phyloP scores from a whole-genome alignment of 2,329 filamentous ascomycete genomes.

The Aureobasidium sp. region DNA sequence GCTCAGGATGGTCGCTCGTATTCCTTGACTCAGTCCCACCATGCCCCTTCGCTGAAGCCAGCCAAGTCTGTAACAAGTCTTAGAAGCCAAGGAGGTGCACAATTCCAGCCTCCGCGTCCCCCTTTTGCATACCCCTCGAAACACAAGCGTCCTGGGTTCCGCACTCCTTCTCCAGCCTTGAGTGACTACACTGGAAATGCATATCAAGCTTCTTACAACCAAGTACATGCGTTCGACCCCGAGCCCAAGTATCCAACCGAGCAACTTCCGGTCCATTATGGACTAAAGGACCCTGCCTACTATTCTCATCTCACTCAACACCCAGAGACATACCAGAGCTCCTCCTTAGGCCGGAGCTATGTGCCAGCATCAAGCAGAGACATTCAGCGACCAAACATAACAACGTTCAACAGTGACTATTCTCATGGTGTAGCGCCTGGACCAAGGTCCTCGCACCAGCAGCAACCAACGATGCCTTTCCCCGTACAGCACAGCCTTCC shows the following conservation, averaged over 20 bases:
- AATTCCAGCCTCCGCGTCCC: conserved; percentile 29
- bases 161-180: conserved; percentile 38
- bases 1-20: conserved; percentile 35
- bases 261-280: not conserved
- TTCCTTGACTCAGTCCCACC: conserved; percentile 34
- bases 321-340: not conserved
- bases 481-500: not conserved
- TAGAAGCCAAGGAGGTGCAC: conserved; percentile 33
- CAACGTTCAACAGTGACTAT: conserved; percentile 27
- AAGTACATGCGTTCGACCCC: not conserved
- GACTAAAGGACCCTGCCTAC: not conserved
- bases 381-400: conserved; percentile 22
- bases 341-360: not conserved
- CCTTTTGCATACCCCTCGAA: conserved; percentile 38
- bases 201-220: not conserved
- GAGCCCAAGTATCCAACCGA: not conserved
- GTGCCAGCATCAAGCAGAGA: not conserved
- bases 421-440: conserved; percentile 1
- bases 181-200: conserved; percentile 28
- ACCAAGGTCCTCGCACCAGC: not conserved
- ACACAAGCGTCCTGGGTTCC: conserved; percentile 35
- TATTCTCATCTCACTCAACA: not conserved
- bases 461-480: not conserved
- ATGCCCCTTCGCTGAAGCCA: conserved; percentile 9
- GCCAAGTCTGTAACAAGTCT: conserved; percentile 36